Conservation (phyloP, 352 stramenopile genomes). For the Peronospora tabacina region DNA sequence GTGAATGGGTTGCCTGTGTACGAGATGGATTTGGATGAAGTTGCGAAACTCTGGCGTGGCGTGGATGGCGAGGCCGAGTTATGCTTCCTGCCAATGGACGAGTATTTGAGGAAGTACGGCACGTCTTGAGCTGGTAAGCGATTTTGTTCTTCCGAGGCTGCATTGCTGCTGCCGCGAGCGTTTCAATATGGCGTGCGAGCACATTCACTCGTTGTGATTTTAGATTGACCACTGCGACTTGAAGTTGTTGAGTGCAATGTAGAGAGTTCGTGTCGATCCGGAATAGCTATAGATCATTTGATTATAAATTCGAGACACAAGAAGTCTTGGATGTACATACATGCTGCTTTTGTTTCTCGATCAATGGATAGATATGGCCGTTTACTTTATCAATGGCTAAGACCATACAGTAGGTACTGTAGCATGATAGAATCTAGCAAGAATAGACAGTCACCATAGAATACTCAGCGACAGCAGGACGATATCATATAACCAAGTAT, state of each 20-base stretch:
- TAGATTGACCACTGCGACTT: conserved; percentile 6
- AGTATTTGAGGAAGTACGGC: conserved; percentile 65
- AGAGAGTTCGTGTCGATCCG: not conserved
- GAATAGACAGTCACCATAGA: too few species aligned
- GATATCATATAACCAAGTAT: too few species aligned
- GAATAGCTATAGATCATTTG: not conserved
- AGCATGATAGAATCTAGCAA: too few species aligned
- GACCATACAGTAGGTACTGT: too few species aligned
- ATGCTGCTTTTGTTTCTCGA: too few species aligned
- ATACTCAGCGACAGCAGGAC: too few species aligned
- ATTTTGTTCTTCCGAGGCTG: conserved; percentile 26
- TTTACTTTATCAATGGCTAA: too few species aligned
- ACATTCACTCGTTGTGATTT: conserved; percentile 13
- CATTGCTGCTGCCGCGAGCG: conserved; percentile 8
- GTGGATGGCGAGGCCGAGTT: conserved; percentile 71
- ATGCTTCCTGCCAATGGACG: conserved; percentile 65
- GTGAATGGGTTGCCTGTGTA: conserved; percentile 76
- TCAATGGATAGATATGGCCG: too few species aligned
- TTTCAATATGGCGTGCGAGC: conserved; percentile 12
- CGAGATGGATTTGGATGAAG: conserved; percentile 68
- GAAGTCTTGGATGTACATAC: too few species aligned
- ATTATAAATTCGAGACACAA: conserved; percentile 1
- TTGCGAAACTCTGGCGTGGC: conserved; percentile 63
- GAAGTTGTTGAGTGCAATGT: not conserved
- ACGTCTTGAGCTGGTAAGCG: conserved; percentile 20